phyloP scores from a whole-genome alignment of 179 eudicot species.

The Corrigiola litoralis region DNA sequence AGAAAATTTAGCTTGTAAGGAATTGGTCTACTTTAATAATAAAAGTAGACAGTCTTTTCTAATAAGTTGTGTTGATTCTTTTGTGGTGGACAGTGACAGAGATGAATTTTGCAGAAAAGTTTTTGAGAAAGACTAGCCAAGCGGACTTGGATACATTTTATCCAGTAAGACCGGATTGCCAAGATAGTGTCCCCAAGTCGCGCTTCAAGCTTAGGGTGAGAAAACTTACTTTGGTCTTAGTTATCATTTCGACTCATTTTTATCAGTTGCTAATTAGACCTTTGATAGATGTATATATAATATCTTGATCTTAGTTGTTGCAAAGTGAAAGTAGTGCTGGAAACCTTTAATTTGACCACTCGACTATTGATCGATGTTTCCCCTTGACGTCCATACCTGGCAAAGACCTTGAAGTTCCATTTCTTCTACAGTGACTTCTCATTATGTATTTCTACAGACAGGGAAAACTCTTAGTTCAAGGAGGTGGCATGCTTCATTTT shows the following conservation, averaged over 20 bases:
- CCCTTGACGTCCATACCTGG: background rate
- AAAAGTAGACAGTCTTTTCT: no score
- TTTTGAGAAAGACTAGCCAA: constrained; percentile 27
- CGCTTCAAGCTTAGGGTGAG: constrained; percentile 84
- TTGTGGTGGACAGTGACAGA: constrained; percentile 8
- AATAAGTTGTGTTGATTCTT: no score
- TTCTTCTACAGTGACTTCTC: background rate
- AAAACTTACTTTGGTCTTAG: background rate
- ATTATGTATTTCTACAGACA: constrained; percentile 34
- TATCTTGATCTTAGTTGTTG: no score
- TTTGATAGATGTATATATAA: no score
- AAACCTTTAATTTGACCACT: no score
- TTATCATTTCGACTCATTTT: background rate
- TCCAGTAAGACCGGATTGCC: constrained; percentile 71
- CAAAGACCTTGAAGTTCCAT: background rate
- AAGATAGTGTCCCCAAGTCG: constrained; percentile 59
- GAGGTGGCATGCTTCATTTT: constrained; percentile 83
- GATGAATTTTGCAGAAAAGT: constrained; percentile 28
- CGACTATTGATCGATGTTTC: background rate
- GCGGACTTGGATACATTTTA: constrained; percentile 56
- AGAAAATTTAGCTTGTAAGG: background rate
- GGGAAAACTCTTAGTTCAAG: constrained; percentile 86
- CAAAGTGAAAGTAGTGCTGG: background rate
- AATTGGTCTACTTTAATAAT: no score
- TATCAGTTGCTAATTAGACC: background rate